A percentile compares a stretch with the other conserved stretches of the same genome.
These are phyloP conservation scores for Micractinium sp. DNA, from an alignment of 139 green algal species.

Conservation along the genomic window DNA sequence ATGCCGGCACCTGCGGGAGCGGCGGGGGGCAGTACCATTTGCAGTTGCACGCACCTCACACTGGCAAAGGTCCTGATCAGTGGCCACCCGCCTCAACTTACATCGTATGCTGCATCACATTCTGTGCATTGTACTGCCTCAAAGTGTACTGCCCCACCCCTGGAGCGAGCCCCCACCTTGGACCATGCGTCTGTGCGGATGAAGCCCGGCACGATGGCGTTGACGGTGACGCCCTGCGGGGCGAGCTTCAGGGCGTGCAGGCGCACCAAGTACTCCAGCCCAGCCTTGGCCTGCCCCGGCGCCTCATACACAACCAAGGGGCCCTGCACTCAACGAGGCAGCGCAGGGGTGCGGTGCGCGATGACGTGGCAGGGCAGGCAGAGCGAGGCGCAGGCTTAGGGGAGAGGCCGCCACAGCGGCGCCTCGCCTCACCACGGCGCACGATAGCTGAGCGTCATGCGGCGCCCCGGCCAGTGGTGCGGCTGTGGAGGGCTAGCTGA, in stretches of 20 bases:
- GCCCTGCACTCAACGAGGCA: not conserved
- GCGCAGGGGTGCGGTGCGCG: not conserved
- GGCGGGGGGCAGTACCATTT: not conserved
- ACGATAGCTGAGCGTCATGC: too few species aligned
- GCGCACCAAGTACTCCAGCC: not conserved
- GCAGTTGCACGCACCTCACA: not conserved
- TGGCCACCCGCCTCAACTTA: too few species aligned
- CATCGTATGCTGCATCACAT: too few species aligned
- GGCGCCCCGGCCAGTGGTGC: too few species aligned
- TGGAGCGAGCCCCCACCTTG: not conserved
- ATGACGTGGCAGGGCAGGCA: not conserved
- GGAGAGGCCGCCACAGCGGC: too few species aligned
- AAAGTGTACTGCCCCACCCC: not conserved
- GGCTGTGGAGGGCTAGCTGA: too few species aligned
- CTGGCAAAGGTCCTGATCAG: too few species aligned
- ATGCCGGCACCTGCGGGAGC: not conserved
- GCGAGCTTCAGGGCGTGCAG: not conserved
- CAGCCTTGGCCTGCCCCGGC: not conserved
- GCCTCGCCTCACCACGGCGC: too few species aligned
- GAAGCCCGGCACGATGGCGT: not conserved
- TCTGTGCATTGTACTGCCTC: not conserved
- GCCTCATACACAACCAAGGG: not conserved
- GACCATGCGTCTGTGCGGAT: not conserved
- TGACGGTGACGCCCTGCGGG: not conserved
- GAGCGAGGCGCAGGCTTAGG: too few species aligned